A percentile compares a stretch with the other conserved stretches of the same genome.
Evolutionary conservation across 257 asterid species (phyloP).

Genomic region (Nicotiana obtusifolia): DNA sequence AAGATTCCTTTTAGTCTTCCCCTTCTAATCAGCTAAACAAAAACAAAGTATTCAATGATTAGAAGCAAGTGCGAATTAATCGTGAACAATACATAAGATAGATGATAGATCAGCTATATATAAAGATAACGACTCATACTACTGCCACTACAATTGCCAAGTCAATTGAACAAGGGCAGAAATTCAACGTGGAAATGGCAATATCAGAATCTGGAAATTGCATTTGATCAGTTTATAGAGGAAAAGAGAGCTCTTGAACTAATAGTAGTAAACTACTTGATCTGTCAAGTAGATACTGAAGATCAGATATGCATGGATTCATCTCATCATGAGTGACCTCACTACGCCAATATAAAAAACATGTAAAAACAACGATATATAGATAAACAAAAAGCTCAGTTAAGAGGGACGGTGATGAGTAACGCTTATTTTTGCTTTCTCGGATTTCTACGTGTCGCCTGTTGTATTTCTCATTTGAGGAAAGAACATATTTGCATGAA

Average conservation of each 20-base stretch:
- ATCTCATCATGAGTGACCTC: constrained; percentile 8
- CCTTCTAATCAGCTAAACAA: not conserved
- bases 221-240: not conserved
- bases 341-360: not conserved
- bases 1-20: not conserved
- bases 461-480: not conserved
- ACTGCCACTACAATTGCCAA: not conserved
- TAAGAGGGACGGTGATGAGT: constrained; percentile 5
- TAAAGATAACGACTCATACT: not conserved
- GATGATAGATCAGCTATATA: not conserved
- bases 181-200: not conserved
- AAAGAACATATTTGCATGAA: not conserved
- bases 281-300: not conserved
- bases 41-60: not conserved
- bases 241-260: not conserved
- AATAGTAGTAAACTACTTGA: not conserved
- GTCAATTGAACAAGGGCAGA: not conserved
- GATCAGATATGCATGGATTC: not conserved
- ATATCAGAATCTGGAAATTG: not conserved
- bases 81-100: not conserved
- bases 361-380: not conserved
- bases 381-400: not conserved
- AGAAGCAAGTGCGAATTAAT: not conserved
- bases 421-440: not conserved
- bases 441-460: not conserved